Evolutionary conservation across 140 eudicot genomes (phyloP).

Genomic region (Stevia rebaudiana): DNA sequence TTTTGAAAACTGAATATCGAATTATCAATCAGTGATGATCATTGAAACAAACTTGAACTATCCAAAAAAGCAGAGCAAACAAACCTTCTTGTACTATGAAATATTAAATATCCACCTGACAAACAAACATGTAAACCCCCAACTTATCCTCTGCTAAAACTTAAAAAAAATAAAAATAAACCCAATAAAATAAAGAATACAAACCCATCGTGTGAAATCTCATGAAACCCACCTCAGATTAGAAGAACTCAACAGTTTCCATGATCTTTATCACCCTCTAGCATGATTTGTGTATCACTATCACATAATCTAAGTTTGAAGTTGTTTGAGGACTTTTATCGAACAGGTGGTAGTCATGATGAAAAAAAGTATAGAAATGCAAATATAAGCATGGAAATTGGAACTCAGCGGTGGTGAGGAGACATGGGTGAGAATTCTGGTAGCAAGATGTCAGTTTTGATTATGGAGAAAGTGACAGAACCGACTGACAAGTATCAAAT

Average conservation of each 20-base stretch:
- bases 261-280: background rate
- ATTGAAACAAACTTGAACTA: background rate
- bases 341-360: conserved; percentile 5
- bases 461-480: conserved; percentile 16
- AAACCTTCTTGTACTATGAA: background rate
- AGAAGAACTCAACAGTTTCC: background rate
- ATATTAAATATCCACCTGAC: background rate
- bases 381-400: background rate
- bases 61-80: conserved; percentile 6
- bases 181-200: background rate
- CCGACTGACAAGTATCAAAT: conserved; percentile 25
- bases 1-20: no score
- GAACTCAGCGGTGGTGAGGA: conserved; percentile 17
- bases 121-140: conserved; percentile 1
- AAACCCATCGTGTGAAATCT: conserved; percentile 9
- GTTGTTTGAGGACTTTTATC: conserved; percentile 21
- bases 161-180: background rate
- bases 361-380: background rate
- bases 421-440: conserved; percentile 21
- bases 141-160: background rate
- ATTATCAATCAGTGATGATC: conserved; percentile 9
- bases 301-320: background rate
- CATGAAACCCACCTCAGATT: conserved; percentile 11
- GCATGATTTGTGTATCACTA: background rate
- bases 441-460: conserved; percentile 19